A percentile compares a stretch with the other conserved stretches of the same genome.
Evolutionary conservation across 106 monocot genomes (phyloP).

Genomic region (Agapanthus africanus): DNA sequence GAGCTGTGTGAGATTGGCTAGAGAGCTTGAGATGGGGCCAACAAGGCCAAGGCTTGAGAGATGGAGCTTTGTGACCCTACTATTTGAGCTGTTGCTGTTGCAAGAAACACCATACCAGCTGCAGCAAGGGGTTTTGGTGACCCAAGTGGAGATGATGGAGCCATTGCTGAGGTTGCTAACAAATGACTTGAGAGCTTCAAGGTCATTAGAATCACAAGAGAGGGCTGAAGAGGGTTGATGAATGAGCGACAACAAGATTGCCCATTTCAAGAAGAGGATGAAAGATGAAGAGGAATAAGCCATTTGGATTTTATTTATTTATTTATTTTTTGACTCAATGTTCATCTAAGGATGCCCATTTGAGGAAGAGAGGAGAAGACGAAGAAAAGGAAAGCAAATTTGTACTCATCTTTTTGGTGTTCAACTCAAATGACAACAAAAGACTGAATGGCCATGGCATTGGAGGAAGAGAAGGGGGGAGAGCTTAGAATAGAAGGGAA

Average conservation of each 20-base stretch:
- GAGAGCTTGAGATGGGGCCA: constrained; percentile 27
- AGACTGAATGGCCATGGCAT: neutral
- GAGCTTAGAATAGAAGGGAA: neutral
- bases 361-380: neutral
- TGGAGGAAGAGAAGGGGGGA: neutral
- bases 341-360: neutral
- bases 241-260: constrained; percentile 12
- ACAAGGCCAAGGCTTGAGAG: constrained; percentile 33
- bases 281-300: neutral
- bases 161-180: constrained; percentile 29
- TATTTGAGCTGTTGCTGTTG: neutral
- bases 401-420: neutral
- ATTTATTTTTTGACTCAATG: neutral
- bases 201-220: constrained; percentile 39
- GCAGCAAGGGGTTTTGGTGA: constrained; percentile 30
- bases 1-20: constrained; percentile 18
- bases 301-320: constrained; percentile 4
- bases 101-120: constrained; percentile 49
- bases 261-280: constrained; percentile 5
- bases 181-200: constrained; percentile 35
- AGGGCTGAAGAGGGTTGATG: neutral
- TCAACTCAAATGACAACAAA: no score
- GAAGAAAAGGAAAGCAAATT: neutral
- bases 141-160: constrained; percentile 22
- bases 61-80: constrained; percentile 29